phyloP scores from a whole-genome alignment of 163 green algal genomes.

The Scenedesmus sp. region DNA sequence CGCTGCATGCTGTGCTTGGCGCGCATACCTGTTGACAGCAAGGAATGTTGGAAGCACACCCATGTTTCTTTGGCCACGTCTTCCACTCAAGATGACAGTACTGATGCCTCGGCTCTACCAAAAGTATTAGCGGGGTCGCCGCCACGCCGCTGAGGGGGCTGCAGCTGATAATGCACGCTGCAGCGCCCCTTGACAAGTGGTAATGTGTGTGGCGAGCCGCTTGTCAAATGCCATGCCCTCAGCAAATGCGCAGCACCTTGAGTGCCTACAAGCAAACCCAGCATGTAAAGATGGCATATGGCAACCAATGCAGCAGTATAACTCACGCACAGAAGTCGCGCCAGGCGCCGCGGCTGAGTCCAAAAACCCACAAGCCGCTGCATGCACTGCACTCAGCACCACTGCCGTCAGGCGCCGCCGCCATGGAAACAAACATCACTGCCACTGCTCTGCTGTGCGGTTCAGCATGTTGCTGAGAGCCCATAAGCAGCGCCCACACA shows the following conservation, averaged over 20 bases:
- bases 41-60: background rate
- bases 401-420: background rate
- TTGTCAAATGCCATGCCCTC: background rate
- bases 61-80: background rate
- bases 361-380: conserved; percentile 1
- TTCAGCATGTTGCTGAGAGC: background rate
- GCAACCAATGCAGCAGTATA: background rate
- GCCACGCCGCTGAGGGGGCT: background rate
- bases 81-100: background rate
- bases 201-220: background rate
- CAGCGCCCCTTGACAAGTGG: background rate
- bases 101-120: background rate
- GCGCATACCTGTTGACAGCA: background rate
- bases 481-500: background rate
- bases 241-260: background rate
- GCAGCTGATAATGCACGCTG: conserved; percentile 1
- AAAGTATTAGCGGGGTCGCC: background rate
- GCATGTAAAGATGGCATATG: background rate
- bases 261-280: background rate
- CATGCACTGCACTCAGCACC: background rate
- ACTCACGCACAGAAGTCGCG: background rate
- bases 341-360: background rate
- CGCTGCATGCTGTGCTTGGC: background rate
- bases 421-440: background rate
- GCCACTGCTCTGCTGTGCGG: background rate